A percentile compares a stretch with the other conserved stretches of the same genome.
phyloP scores from a whole-genome alignment of 139 green algal species.

The Volvox reticuliferus region DNA sequence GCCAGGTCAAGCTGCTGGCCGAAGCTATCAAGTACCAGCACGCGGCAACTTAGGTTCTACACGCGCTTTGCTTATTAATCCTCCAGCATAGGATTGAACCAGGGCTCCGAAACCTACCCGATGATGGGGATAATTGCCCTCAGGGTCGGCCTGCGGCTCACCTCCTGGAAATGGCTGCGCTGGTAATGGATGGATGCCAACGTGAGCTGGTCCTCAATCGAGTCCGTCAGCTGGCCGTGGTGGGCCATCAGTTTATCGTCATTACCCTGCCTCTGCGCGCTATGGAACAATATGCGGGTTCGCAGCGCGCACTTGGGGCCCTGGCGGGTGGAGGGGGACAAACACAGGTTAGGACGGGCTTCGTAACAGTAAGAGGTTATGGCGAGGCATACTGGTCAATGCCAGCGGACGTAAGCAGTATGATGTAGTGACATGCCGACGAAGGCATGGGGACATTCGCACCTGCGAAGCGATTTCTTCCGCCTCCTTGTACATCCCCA shows the following conservation, averaged over 20 bases:
- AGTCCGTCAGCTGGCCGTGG: constrained; percentile 79
- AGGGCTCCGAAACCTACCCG: too few species aligned
- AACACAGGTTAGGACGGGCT: neutral
- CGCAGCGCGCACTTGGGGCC: constrained; percentile 74
- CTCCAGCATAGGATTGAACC: too few species aligned
- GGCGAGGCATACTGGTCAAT: too few species aligned
- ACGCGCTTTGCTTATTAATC: too few species aligned
- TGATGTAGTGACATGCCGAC: neutral
- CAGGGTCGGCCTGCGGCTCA: neutral
- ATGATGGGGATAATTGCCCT: too few species aligned
- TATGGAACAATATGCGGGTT: constrained; percentile 84
- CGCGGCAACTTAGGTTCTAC: too few species aligned
- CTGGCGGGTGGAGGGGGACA: constrained; percentile 29
- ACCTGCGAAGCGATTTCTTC: constrained; percentile 66
- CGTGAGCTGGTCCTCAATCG: constrained; percentile 84
- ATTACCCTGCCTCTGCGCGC: constrained; percentile 71
- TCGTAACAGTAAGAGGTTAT: neutral
- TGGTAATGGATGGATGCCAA: constrained; percentile 73
- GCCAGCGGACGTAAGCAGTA: neutral
- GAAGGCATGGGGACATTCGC: neutral
- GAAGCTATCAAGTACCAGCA: too few species aligned
- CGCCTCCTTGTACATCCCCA: constrained; percentile 79
- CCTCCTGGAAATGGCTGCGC: constrained; percentile 76
- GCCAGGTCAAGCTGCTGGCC: too few species aligned
- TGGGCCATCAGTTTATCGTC: constrained; percentile 82